Evolutionary conservation across 1,284 basidiomycete species (phyloP).

Genomic region (Microbotryomycetes sp.): DNA sequence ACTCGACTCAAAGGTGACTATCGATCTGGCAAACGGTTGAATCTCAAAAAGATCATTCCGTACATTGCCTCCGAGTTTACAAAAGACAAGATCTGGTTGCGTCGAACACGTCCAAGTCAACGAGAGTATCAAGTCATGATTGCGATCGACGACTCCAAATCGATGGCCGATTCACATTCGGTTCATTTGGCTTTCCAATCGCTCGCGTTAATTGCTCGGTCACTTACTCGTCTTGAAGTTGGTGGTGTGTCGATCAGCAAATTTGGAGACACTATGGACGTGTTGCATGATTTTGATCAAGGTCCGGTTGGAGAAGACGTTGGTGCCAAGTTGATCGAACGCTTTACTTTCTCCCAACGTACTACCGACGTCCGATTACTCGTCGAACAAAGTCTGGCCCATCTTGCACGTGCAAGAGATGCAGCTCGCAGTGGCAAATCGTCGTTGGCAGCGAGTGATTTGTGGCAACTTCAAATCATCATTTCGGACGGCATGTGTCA

Average conservation of each 20-base stretch:
- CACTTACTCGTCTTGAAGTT: constrained; percentile 84
- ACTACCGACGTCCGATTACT: constrained; percentile 83
- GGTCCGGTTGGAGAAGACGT: constrained; percentile 68
- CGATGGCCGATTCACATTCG: constrained; percentile 91
- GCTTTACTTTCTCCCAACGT: constrained; percentile 85
- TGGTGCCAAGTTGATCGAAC: constrained; percentile 70
- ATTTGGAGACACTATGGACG: constrained; percentile 82
- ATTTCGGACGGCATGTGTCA: constrained; percentile 98
- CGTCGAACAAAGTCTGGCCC: constrained; percentile 71
- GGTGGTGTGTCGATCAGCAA: constrained; percentile 88
- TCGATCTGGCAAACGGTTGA: constrained; percentile 92
- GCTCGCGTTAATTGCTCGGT: constrained; percentile 82
- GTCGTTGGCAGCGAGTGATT: constrained; percentile 58
- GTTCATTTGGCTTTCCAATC: constrained; percentile 93
- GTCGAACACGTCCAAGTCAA: constrained; percentile 85
- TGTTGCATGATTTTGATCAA: constrained; percentile 76
- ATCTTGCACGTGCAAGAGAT: constrained; percentile 70
- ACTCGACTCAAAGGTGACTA: constrained; percentile 96
- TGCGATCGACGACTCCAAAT: constrained; percentile 90
- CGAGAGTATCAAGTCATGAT: constrained; percentile 95
- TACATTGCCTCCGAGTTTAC: constrained; percentile 99
- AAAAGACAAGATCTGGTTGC: constrained; percentile 99
- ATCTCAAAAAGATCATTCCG: constrained; percentile 98
- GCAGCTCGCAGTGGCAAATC: constrained; percentile 55
- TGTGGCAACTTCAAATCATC: constrained; percentile 98